These are phyloP conservation scores for Tulasnella sp. DNA, from an alignment of 768 basidiomycete genomes.

Conservation along the genomic window DNA sequence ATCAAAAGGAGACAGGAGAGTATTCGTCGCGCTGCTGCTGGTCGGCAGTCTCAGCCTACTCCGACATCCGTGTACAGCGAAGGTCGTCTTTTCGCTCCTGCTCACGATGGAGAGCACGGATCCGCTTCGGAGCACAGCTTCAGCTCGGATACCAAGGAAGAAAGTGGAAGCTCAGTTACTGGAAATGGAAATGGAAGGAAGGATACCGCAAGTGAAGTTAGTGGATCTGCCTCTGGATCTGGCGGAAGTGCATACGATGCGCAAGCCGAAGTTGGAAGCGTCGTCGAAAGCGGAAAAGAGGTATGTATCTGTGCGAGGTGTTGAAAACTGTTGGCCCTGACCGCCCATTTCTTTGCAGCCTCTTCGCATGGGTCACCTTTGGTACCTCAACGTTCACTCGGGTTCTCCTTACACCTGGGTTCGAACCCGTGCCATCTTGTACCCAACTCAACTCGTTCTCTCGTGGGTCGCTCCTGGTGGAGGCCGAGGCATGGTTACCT, in stretches of 20 bases:
- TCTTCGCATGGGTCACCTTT: slow-evolving; percentile 72
- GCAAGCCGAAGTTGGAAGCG: slow-evolving; percentile 35
- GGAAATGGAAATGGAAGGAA: neutral
- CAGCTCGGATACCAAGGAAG: slow-evolving; percentile 20
- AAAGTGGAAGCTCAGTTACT: slow-evolving; percentile 26
- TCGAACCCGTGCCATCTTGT: slow-evolving; percentile 72
- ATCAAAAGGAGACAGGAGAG: slow-evolving; percentile 39
- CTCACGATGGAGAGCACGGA: slow-evolving; percentile 23
- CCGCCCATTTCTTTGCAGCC: slow-evolving; percentile 46
- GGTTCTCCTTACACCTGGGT: slow-evolving; percentile 70
- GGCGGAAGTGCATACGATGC: slow-evolving; percentile 34
- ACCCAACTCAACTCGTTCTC: slow-evolving; percentile 74
- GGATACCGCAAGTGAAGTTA: neutral
- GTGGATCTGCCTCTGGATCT: neutral
- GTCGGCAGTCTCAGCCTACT: neutral
- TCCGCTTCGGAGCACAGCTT: slow-evolving; percentile 18
- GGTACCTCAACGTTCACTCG: slow-evolving; percentile 91
- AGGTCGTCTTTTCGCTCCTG: slow-evolving; percentile 15
- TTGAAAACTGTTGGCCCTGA: slow-evolving; percentile 9
- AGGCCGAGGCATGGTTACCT: slow-evolving; percentile 73
- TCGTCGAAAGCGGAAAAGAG: slow-evolving; percentile 36
- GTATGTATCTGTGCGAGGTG: slow-evolving; percentile 31
- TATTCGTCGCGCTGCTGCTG: neutral
- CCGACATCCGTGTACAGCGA: slow-evolving; percentile 5
- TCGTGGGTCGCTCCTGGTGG: slow-evolving; percentile 83